phyloP scores from a whole-genome alignment of 805 yeast species.

The Myxozyma geophila region DNA sequence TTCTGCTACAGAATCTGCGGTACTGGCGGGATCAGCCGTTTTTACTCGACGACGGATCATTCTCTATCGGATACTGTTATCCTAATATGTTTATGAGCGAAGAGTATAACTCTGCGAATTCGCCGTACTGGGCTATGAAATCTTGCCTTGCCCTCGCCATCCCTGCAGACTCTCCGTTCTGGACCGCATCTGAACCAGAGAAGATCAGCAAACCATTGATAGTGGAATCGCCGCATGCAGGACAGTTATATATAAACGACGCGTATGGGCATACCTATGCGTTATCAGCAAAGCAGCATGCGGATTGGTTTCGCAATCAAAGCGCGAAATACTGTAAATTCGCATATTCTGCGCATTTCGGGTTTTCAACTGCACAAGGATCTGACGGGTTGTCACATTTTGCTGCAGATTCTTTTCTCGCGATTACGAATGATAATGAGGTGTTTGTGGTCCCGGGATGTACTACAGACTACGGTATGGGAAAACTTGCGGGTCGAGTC shows the following conservation, averaged over 20 bases:
- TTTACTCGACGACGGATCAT: slow-evolving; percentile 35
- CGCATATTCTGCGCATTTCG: slow-evolving; percentile 40
- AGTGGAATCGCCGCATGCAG: slow-evolving; percentile 6
- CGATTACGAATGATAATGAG: slow-evolving; percentile 35
- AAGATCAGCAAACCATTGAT: neutral
- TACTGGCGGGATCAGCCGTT: slow-evolving; percentile 41
- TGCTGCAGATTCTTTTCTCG: slow-evolving; percentile 37
- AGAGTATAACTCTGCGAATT: slow-evolving; percentile 38
- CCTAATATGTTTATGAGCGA: slow-evolving; percentile 40
- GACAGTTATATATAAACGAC: slow-evolving; percentile 19
- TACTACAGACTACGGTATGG: slow-evolving; percentile 29
- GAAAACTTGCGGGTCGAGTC: slow-evolving; percentile 7
- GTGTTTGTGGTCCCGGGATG: slow-evolving; percentile 18
- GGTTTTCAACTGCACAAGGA: slow-evolving; percentile 36
- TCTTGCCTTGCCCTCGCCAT: slow-evolving; percentile 36
- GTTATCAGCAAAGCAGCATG: slow-evolving; percentile 16
- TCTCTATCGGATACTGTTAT: slow-evolving; percentile 39
- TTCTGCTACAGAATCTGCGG: slow-evolving; percentile 37
- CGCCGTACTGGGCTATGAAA: slow-evolving; percentile 42
- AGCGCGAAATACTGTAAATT: slow-evolving; percentile 40
- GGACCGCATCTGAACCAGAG: slow-evolving; percentile 34
- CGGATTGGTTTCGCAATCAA: slow-evolving; percentile 31
- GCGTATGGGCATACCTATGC: slow-evolving; percentile 21
- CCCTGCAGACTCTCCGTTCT: slow-evolving; percentile 36
- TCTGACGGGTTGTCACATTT: slow-evolving; percentile 19